Evolutionary conservation across 768 basidiomycete species (phyloP).

Genomic region (Pisolithus sp.): DNA sequence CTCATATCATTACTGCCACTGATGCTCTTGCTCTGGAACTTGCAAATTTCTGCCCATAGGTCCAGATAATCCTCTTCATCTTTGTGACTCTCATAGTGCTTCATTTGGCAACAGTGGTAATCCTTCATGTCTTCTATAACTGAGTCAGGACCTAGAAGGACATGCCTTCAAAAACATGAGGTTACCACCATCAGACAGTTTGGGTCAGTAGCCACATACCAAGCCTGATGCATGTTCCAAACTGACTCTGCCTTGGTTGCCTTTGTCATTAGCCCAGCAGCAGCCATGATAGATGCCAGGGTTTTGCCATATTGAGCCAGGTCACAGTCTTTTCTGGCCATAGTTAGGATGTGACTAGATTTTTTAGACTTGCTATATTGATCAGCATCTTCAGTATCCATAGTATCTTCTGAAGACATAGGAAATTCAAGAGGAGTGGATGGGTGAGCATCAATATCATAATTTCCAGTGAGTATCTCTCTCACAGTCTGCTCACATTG

Average conservation of each 20-base stretch:
- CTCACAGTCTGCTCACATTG: background rate
- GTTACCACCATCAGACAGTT: background rate
- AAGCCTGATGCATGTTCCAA: conserved; percentile 4
- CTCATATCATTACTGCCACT: background rate
- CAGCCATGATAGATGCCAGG: background rate
- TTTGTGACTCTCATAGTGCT: too few relatives aligned
- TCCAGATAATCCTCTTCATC: background rate
- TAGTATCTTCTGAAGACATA: background rate
- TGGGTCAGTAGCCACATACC: background rate
- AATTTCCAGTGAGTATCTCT: background rate
- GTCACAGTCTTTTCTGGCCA: background rate
- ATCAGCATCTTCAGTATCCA: background rate
- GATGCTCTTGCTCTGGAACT: background rate
- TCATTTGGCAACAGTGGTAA: background rate
- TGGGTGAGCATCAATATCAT: background rate
- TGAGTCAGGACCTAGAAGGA: background rate
- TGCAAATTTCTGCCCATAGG: background rate
- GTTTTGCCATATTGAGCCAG: background rate
- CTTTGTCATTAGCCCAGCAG: background rate
- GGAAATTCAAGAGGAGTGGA: background rate
- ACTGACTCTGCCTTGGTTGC: background rate
- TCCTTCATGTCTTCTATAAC: background rate
- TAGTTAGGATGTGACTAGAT: too few relatives aligned
- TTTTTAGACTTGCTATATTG: background rate
- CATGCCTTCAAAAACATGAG: background rate